Evolutionary conservation across 1,139 yeast species (phyloP), one percentile per base, ranked within the genome.

Genomic region (Kodamaea alishanica): DNA sequence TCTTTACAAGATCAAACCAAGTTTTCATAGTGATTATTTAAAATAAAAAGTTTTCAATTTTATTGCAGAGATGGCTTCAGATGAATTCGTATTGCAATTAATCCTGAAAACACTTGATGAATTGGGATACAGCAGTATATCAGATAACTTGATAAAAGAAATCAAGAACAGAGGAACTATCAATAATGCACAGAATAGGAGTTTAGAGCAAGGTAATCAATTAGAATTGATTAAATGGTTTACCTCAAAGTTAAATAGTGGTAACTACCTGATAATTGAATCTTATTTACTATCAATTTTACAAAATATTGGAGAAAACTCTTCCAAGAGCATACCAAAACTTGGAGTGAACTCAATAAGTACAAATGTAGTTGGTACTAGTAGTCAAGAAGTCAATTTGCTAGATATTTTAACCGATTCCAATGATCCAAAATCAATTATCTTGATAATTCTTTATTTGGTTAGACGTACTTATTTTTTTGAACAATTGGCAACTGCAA

Each of bases 101-200:
- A 54, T 68, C 32, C 63, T 60, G 40, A 53, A 55, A 30, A 46
- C 72, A 1, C 58, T 69, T 30, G 47, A 50, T 22, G 67, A 63
- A 15, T 52, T 63, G 30, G 68, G 69, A 9, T 63, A 60, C 38
- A 42, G 39, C 24, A 45, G 43, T 6, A 43, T 52, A 22, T 46
- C 55, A 12, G 52, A 47, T 6, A 36, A 39, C 6, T 37, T 56
- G 26, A 46, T 41, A 3, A 44, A 39, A 8, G 47, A 47, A 24
- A 41, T 49, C 30, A 37, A 45, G 28, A 39, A 40, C 30, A 36
- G 38, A 26, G 34, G 40, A 8, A 6, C 11, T n/a, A 27, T 31
- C 10, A 33, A 31, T 22, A 34, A 43, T 7, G 24, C 43, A 6
- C 37, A 20, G 20, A 26, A 28, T 4, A 25, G 26, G 8, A 24